A percentile compares a stretch with the other conserved stretches of the same genome.
These are phyloP conservation scores for Apiotrichum veenhuisii DNA, from an alignment of 1,284 basidiomycete species.

Conservation along the genomic window DNA sequence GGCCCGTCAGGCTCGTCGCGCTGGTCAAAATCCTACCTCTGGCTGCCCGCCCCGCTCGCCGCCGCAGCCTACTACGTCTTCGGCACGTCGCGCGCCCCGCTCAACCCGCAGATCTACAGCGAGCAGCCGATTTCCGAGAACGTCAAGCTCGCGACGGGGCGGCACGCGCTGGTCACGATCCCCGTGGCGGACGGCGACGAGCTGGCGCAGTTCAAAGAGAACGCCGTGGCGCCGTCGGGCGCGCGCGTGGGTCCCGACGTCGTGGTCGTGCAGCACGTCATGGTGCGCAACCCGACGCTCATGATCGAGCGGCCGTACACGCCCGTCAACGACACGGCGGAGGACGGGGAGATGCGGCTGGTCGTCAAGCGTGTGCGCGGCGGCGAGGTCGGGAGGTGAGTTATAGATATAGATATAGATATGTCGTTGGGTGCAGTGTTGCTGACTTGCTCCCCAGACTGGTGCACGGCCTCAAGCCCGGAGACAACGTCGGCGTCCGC, in stretches of 20 bases:
- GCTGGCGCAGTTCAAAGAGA: constrained; percentile 2
- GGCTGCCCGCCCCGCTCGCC: background rate
- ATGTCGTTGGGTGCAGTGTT: background rate
- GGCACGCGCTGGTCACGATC: constrained; percentile 30
- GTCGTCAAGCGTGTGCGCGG: constrained; percentile 47
- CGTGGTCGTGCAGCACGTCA: constrained; percentile 44
- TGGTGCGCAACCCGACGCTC: constrained; percentile 44
- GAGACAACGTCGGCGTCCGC: constrained; percentile 38
- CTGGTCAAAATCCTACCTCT: background rate
- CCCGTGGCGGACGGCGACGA: constrained; percentile 1
- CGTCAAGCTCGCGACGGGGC: constrained; percentile 19
- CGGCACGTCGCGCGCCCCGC: background rate
- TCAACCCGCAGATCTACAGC: constrained; percentile 36
- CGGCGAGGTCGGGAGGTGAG: constrained; percentile 49
- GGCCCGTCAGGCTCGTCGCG: background rate
- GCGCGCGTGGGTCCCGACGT: constrained; percentile 11
- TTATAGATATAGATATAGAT: background rate
- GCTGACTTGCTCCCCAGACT: constrained; percentile 28
- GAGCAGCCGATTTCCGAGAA: constrained; percentile 27
- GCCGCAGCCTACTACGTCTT: constrained; percentile 8
- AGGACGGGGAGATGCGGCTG: constrained; percentile 34
- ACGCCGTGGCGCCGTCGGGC: constrained; percentile 16
- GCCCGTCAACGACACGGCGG: constrained; percentile 38
- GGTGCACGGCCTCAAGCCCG: constrained; percentile 35
- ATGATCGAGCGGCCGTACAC: constrained; percentile 49